Evolutionary conservation across 2,329 filamentous ascomycete genomes (phyloP), one percentile per base, ranked within the genome.

Genomic region (Ceratocystis destructans): DNA sequence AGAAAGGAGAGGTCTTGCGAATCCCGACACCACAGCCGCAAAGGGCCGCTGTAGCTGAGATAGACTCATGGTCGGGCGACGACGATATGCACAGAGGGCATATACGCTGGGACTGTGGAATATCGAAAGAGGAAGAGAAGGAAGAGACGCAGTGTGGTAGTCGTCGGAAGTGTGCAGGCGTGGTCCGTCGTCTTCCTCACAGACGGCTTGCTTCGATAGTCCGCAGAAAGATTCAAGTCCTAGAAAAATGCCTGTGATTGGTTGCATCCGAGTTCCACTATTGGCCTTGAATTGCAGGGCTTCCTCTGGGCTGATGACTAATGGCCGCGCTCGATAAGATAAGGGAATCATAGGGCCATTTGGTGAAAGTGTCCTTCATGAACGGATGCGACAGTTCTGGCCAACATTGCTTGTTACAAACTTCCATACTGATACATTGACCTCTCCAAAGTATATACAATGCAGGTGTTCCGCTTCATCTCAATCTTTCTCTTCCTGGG

Each of bases 1-100:
- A 44, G 68, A 55, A 48, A 70, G 48, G 31, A 67, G 64, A 59
- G 70, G 66, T 61, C 70, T 69, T 50, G 68, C 53, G 8, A 77
- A 65, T 37, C 71, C 72, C 20, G 73, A 68, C 55, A 74, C 75
- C 72, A 75, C 77, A 70, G 76, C 75, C 74, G 77, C 69, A 46
- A 79, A 69, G 64, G 79, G 79, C 76, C 77, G 76, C 75, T 77
- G 78, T 70, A 80, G 72, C 70, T 75, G 76, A 72, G 77, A 59
- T 28, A 68, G 48, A 45, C 57, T 64, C 62, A 68, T 66, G 45
- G 10, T 65, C 15, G 41, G 22, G 25, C 46, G 17, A 37, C 46
- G 17, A 37, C 45, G 53, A 37, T 33, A n/a, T 66, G 48, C 46
- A 25, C 31, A 20, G 10, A 28, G 44, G 44, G 25, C 41, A 31